These are phyloP conservation scores for Gossypium mustelinum DNA, from an alignment of 345 rosid species.

Conservation along the genomic window DNA sequence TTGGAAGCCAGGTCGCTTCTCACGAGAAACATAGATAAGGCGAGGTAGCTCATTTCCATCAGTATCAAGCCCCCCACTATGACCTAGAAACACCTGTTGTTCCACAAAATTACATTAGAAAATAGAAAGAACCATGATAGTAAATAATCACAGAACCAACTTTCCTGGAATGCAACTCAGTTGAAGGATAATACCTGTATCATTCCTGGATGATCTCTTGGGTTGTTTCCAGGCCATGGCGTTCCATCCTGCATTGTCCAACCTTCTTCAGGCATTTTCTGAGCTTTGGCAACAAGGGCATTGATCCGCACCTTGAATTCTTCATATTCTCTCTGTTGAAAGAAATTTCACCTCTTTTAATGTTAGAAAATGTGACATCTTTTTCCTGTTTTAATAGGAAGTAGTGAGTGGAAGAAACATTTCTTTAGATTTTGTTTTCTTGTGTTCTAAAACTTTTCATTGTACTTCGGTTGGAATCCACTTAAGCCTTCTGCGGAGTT, in stretches of 20 bases:
- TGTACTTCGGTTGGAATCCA: not conserved
- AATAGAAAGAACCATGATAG: constrained; percentile 6
- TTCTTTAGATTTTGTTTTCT: not conserved
- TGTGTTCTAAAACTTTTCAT: not conserved
- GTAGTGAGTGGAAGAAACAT: not conserved
- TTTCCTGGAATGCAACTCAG: not conserved
- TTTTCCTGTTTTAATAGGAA: not conserved
- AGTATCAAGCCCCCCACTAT: constrained; percentile 94
- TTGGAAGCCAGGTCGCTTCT: constrained; percentile 99
- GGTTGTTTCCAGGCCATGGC: constrained; percentile 98
- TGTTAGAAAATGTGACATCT: not conserved
- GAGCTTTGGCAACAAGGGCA: constrained; percentile 99
- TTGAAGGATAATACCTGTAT: constrained; percentile 52
- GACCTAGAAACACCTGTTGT: constrained; percentile 90
- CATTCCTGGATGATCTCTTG: constrained; percentile 99
- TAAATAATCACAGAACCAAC: not conserved
- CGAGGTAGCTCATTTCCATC: constrained; percentile 99
- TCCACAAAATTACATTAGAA: not conserved
- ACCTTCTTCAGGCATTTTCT: constrained; percentile 99
- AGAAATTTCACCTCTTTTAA: not conserved
- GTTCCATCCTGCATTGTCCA: constrained; percentile 99
- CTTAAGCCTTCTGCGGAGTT: not conserved
- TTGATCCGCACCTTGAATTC: constrained; percentile 98
- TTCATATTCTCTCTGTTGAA: constrained; percentile 90
- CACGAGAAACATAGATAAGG: constrained; percentile 99